These are phyloP conservation scores for Takashimella tepidaria DNA, from an alignment of 1,284 basidiomycete genomes.

Conservation along the genomic window DNA sequence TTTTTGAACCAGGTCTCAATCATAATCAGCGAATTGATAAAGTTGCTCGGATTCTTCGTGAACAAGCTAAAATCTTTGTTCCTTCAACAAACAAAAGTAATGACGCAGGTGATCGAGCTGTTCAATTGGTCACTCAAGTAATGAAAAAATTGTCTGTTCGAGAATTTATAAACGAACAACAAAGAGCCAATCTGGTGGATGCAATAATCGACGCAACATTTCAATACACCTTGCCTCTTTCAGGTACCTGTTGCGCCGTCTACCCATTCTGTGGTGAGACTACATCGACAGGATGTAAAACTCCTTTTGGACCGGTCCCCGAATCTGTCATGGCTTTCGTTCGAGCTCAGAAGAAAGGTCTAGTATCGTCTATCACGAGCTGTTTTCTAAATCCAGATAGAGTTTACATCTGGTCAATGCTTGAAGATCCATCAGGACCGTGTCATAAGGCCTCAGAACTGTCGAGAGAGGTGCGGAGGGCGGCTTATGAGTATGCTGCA, in stretches of 20 bases:
- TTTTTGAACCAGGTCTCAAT: slow-evolving; percentile 27
- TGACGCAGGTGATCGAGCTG: slow-evolving; percentile 37
- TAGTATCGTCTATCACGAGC: slow-evolving; percentile 24
- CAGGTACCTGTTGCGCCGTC: slow-evolving; percentile 25
- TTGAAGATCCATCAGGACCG: slow-evolving; percentile 34
- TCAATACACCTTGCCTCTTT: slow-evolving; percentile 41
- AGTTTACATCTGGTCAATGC: slow-evolving; percentile 27
- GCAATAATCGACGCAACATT: slow-evolving; percentile 44
- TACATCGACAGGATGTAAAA: slow-evolving; percentile 19
- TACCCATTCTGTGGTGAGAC: slow-evolving; percentile 48
- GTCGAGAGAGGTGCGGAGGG: slow-evolving; percentile 21
- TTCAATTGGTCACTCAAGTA: slow-evolving; percentile 37
- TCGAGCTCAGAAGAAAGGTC: slow-evolving; percentile 22
- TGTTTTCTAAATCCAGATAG: slow-evolving; percentile 36
- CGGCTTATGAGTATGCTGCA: slow-evolving; percentile 44
- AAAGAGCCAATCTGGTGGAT: slow-evolving; percentile 25
- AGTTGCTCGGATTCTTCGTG: slow-evolving; percentile 42
- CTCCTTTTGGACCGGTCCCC: neutral
- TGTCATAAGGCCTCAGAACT: slow-evolving; percentile 17
- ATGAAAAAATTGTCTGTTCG: slow-evolving; percentile 33
- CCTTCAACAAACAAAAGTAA: slow-evolving; percentile 8
- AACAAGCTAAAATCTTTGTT: slow-evolving; percentile 22
- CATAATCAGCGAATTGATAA: slow-evolving; percentile 39
- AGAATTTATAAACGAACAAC: slow-evolving; percentile 24
- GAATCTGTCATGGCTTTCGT: slow-evolving; percentile 23